phyloP scores from a whole-genome alignment of 2,329 filamentous ascomycete species.

The Fusarium sp. region DNA sequence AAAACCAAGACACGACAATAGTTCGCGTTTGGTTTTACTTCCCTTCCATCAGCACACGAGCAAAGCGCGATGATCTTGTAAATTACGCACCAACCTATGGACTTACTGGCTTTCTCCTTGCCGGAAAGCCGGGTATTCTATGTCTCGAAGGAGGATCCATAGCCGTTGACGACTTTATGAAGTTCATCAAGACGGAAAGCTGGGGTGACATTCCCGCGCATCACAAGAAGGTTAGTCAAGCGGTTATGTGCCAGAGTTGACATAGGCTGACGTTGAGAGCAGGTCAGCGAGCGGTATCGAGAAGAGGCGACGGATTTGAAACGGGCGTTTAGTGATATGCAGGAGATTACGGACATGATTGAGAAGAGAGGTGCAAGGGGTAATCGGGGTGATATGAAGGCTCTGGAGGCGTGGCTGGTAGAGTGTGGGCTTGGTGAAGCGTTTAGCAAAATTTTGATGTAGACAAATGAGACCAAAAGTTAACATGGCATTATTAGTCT shows the following conservation, averaged over 20 bases:
- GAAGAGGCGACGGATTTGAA: slow-evolving; percentile 54
- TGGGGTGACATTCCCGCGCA: slow-evolving; percentile 75
- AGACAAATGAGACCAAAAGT: neutral
- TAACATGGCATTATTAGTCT: too few species aligned
- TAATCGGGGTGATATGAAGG: slow-evolving; percentile 69
- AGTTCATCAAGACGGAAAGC: slow-evolving; percentile 74
- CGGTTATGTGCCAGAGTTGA: fast-evolving
- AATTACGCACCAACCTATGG: slow-evolving; percentile 66
- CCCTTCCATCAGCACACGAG: slow-evolving; percentile 71
- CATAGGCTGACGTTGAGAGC: neutral
- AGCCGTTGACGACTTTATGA: slow-evolving; percentile 72
- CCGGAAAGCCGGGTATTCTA: slow-evolving; percentile 71
- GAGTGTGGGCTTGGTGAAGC: slow-evolving; percentile 52
- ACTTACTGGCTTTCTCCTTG: slow-evolving; percentile 72
- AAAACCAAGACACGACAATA: slow-evolving; percentile 47
- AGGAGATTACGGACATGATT: slow-evolving; percentile 67
- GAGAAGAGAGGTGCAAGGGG: slow-evolving; percentile 64
- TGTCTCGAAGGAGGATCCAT: slow-evolving; percentile 66
- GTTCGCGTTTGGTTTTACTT: slow-evolving; percentile 76
- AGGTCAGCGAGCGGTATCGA: slow-evolving; percentile 67
- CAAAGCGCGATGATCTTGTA: slow-evolving; percentile 71
- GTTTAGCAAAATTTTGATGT: slow-evolving; percentile 49
- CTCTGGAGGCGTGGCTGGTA: slow-evolving; percentile 65
- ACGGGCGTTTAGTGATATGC: slow-evolving; percentile 69
- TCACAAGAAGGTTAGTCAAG: slow-evolving; percentile 67